Evolutionary conservation across 371 early-diverging fungal species (phyloP).

Genomic region (Haplosporangium sp.): DNA sequence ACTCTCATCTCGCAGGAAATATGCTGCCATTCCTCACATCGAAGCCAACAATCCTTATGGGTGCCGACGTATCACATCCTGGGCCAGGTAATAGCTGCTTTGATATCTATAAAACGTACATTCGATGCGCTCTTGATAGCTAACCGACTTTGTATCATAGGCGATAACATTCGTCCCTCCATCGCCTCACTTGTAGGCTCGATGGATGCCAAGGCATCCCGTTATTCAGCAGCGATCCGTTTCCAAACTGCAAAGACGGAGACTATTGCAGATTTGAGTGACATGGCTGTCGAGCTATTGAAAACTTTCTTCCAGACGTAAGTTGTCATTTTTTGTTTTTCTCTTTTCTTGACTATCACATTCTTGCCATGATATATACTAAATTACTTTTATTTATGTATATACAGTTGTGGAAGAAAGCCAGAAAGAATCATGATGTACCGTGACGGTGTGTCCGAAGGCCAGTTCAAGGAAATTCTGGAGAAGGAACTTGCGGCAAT

Average conservation of each 20-base stretch:
- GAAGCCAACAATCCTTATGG: slow-evolving; percentile 83
- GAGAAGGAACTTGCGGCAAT: slow-evolving; percentile 77
- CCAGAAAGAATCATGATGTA: slow-evolving; percentile 87
- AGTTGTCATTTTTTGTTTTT: background rate
- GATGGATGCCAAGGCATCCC: slow-evolving; percentile 76
- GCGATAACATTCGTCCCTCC: slow-evolving; percentile 70
- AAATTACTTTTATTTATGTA: background rate
- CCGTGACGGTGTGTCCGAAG: slow-evolving; percentile 85
- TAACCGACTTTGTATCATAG: background rate
- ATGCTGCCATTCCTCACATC: slow-evolving; percentile 67
- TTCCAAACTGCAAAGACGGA: slow-evolving; percentile 78
- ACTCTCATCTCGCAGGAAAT: slow-evolving; percentile 41
- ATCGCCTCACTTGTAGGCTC: slow-evolving; percentile 89
- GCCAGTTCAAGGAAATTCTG: slow-evolving; percentile 78
- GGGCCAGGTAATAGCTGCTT: slow-evolving; percentile 59
- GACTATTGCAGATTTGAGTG: slow-evolving; percentile 73
- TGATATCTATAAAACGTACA: background rate
- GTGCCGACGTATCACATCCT: slow-evolving; percentile 89
- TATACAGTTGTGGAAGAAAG: slow-evolving; percentile 49
- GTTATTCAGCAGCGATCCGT: slow-evolving; percentile 75
- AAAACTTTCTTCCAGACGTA: slow-evolving; percentile 62
- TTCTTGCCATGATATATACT: background rate
- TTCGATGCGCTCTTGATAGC: no score
- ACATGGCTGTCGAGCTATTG: slow-evolving; percentile 75
- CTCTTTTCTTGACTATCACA: background rate